A percentile compares a stretch with the other conserved stretches of the same genome.
phyloP scores from a whole-genome alignment of 2,329 filamentous ascomycete genomes.

The Cephalotrichum gorgonifer region DNA sequence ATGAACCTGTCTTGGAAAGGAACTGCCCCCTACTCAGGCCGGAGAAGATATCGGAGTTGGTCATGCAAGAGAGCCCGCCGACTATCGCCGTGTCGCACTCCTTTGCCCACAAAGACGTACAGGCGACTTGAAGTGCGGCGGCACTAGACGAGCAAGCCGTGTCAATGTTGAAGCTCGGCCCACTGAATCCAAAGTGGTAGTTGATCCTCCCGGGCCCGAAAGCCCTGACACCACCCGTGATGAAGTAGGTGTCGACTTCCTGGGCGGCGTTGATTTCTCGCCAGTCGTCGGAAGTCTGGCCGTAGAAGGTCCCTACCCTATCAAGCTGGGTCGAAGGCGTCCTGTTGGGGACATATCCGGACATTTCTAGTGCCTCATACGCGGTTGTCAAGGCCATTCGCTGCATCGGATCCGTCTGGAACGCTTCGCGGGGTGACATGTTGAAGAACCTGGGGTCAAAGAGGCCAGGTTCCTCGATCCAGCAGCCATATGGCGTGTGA shows the following conservation, averaged over 20 bases:
- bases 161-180: conserved; percentile 62
- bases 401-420: conserved; percentile 67
- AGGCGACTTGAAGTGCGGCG: conserved; percentile 59
- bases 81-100: conserved; percentile 76
- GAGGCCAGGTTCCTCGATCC: conserved; percentile 56
- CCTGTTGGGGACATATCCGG: conserved; percentile 57
- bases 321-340: conserved; percentile 51
- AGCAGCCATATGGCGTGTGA: conserved; percentile 61
- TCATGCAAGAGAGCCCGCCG: conserved; percentile 68
- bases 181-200: conserved; percentile 69
- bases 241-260: conserved; percentile 48
- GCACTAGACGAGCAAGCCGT: conserved; percentile 69
- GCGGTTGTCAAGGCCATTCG: conserved; percentile 62
- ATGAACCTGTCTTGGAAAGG: conserved; percentile 64
- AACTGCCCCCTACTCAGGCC: conserved; percentile 70
- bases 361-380: conserved; percentile 72
- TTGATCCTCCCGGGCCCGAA: conserved; percentile 55
- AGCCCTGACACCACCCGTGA: conserved; percentile 38
- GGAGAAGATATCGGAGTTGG: conserved; percentile 71
- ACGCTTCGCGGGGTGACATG: conserved; percentile 70
- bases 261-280: conserved; percentile 66
- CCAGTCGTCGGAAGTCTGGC: conserved; percentile 69
- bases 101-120: conserved; percentile 61
- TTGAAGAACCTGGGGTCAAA: conserved; percentile 77
- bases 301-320: conserved; percentile 64